A percentile compares a stretch with the other conserved stretches of the same genome.
Conservation (phyloP, 2,329 filamentous ascomycete species). For the Fusarium tupiense region DNA sequence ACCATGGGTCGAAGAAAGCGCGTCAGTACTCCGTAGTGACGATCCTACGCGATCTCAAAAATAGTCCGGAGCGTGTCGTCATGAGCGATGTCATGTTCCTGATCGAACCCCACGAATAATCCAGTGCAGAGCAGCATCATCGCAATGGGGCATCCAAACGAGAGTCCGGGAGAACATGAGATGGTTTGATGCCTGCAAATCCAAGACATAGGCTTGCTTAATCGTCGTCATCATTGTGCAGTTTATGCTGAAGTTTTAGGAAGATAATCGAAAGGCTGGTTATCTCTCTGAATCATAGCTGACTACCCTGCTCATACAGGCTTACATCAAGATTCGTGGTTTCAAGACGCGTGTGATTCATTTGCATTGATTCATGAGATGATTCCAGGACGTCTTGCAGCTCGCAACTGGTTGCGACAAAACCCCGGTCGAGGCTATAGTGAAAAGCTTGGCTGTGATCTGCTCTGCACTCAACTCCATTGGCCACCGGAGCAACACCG, state of each 20-base stretch:
- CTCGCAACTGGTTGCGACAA: background rate
- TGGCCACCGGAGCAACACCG: constrained; percentile 3
- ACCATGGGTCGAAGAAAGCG: background rate
- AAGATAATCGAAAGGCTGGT: background rate
- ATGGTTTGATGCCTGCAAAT: background rate
- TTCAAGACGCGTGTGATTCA: background rate
- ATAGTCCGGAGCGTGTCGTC: constrained; percentile 1
- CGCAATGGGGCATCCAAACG: background rate
- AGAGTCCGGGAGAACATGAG: background rate
- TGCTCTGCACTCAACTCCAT: background rate
- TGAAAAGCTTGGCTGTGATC: constrained; percentile 2
- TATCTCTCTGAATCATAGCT: background rate
- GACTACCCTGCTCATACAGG: background rate
- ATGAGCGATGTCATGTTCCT: constrained; percentile 21
- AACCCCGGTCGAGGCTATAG: background rate
- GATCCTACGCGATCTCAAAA: background rate
- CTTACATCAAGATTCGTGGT: background rate
- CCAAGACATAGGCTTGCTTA: background rate
- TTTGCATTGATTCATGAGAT: background rate
- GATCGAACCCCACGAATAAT: background rate
- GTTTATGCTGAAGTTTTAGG: background rate
- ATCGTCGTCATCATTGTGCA: constrained; percentile 7
- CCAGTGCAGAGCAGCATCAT: background rate
- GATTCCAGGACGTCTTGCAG: background rate
- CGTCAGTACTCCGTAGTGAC: background rate